Evolutionary conservation across 129 eudicot species (phyloP).

Genomic region (Flaveria trinervia): DNA sequence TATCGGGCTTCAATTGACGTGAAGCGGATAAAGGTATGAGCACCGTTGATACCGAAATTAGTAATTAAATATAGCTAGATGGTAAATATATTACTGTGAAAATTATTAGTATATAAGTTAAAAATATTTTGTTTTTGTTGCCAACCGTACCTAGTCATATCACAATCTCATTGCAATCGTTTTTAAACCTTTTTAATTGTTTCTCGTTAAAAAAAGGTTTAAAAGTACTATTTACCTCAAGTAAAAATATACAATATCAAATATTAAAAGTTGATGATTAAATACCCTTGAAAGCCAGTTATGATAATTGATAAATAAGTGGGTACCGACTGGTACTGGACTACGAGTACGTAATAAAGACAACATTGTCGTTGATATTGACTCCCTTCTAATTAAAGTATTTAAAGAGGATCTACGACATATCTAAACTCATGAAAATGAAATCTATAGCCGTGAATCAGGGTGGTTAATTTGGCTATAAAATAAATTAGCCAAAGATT

Average conservation of each 20-base stretch:
- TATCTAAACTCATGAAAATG: neutral
- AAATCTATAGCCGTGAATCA: conserved; percentile 9
- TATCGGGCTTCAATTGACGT: too few relatives aligned
- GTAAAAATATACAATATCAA: neutral
- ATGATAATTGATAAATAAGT: neutral
- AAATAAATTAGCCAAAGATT: too few relatives aligned
- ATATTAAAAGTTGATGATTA: neutral
- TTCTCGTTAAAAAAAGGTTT: too few relatives aligned
- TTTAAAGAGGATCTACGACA: conserved; percentile 11
- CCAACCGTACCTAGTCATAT: too few relatives aligned
- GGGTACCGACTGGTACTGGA: conserved; percentile 9
- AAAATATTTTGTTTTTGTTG: too few relatives aligned
- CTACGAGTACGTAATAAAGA: neutral
- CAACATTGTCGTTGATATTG: conserved; percentile 20
- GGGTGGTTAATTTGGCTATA: neutral
- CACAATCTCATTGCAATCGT: too few relatives aligned
- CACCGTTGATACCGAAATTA: too few relatives aligned
- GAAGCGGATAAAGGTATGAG: too few relatives aligned
- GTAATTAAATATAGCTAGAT: too few relatives aligned
- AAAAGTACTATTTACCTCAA: neutral
- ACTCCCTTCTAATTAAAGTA: conserved; percentile 17
- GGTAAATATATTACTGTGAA: too few relatives aligned
- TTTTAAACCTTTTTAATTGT: too few relatives aligned
- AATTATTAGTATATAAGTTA: too few relatives aligned
- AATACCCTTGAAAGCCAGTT: conserved; percentile 23